phyloP scores from a whole-genome alignment of 2,329 filamentous ascomycete genomes.

The Nannizziopsis barbatae region DNA sequence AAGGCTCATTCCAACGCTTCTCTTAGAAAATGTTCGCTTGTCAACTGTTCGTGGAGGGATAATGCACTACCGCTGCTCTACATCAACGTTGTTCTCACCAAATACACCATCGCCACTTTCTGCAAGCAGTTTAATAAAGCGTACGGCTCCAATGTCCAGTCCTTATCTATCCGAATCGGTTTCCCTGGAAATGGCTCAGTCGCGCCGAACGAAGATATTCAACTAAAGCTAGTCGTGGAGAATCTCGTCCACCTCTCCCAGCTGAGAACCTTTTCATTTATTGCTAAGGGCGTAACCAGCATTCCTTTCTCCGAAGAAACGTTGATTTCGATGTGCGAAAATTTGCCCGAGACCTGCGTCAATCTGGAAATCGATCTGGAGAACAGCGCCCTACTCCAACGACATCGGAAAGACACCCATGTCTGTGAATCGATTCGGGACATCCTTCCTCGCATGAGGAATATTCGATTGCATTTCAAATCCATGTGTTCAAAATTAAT shows the following conservation, averaged over 20 bases:
- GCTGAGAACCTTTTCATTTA: neutral
- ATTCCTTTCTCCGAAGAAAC: neutral
- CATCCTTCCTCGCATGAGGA: neutral
- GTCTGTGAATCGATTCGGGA: neutral
- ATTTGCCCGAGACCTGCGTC: neutral
- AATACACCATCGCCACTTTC: neutral
- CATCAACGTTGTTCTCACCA: neutral
- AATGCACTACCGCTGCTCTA: neutral
- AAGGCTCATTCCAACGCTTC: neutral
- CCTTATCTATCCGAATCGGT: neutral
- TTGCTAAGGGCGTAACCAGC: neutral
- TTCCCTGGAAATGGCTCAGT: neutral
- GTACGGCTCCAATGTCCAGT: neutral
- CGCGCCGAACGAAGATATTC: neutral
- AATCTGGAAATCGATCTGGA: slow-evolving; percentile 3
- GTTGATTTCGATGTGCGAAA: neutral
- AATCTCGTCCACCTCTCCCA: neutral
- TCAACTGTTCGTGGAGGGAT: neutral
- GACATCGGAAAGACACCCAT: neutral
- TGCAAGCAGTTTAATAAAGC: neutral
- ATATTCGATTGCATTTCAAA: neutral
- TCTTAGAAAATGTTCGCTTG: neutral
- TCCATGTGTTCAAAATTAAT: neutral
- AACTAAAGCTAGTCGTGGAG: neutral
- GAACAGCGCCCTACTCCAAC: neutral